Base-by-base conservation (phyloP, 2,329 filamentous ascomycete genomes). In the Penicillium hordei region DNA sequence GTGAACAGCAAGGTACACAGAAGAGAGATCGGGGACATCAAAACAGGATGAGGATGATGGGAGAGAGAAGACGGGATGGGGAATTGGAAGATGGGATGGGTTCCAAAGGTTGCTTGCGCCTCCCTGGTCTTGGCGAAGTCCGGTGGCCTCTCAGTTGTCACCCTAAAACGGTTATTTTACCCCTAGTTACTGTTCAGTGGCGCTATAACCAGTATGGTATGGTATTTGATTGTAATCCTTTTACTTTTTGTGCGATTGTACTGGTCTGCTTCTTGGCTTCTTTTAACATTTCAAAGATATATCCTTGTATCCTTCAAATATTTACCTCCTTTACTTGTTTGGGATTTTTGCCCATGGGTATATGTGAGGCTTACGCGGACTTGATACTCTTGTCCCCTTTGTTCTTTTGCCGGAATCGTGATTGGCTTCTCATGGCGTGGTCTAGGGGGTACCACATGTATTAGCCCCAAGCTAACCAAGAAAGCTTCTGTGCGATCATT, bases 11-110 rank as follows among this genome's bases (percentile, higher is more conserved):
- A 64, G 65, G 67, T 63, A 63, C 63, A 65, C 57, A 61, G 60
- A 38, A 40, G 48, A 55, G 59, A 61, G 54, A 65, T 68, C 52
- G 63, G 63, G 68, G 53, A 66, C 72, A 73, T 74, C 62, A 69
- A 72, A 69, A 72, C 65, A 53, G 49, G 39, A 34, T 23, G 31
- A 48, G 59, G 55, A 46, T 53, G 55, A 57, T 58, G 52, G 54
- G 55, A 64, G 70, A 55, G 60, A 66, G 46, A 68, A 67, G 64
- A 53, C 57, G 57, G 59, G 63, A 53, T 58, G 57, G 59, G 63
- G 46, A 56, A 52, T 48, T 55, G 55, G 50, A 57, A 58, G 58
- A 59, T 42, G 58, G 51, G 65, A 68, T 67, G 70, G 68, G 60
- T 59, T 60, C 68, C 68, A 64, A 68, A 66, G 68, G 60, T 59